Conservation (phyloP, 1,139 yeast genomes). For the Nakaseomyces nivariensis region DNA sequence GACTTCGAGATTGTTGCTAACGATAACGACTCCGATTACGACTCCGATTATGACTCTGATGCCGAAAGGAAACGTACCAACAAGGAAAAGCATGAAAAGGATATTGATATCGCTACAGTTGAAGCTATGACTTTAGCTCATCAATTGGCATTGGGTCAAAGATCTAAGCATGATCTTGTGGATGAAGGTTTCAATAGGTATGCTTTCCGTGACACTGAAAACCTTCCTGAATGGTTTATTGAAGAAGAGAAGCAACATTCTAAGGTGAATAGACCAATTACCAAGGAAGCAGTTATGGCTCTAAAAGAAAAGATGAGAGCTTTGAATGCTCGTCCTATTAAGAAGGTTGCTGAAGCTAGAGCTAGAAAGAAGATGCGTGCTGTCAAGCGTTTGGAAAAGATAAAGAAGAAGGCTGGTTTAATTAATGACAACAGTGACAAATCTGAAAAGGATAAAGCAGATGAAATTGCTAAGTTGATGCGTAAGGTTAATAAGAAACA, state of each 20-base stretch:
- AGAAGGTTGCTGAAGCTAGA: conserved; percentile 94
- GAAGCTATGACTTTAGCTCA: conserved; percentile 98
- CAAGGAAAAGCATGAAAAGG: conserved; percentile 44
- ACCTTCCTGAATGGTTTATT: conserved; percentile 89
- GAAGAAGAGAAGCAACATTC: conserved; percentile 87
- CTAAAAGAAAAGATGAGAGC: conserved; percentile 82
- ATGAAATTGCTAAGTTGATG: conserved; percentile 81
- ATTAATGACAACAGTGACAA: conserved; percentile 82
- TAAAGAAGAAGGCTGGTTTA: conserved; percentile 87
- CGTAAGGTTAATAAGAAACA: conserved; percentile 70
- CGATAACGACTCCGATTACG: conserved; percentile 31
- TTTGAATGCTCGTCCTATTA: conserved; percentile 92
- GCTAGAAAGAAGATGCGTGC: conserved; percentile 97
- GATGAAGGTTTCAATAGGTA: conserved; percentile 90
- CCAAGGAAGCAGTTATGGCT: conserved; percentile 94
- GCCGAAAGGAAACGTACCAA: conserved; percentile 37
- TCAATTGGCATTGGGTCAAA: conserved; percentile 84
- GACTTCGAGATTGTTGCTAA: conserved; percentile 50
- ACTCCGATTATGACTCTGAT: conserved; percentile 40
- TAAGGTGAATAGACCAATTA: conserved; percentile 79
- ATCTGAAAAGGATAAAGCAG: conserved; percentile 89
- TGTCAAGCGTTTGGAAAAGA: conserved; percentile 71
- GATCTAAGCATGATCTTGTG: conserved; percentile 67
- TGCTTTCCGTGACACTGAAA: conserved; percentile 83
- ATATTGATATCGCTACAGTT: conserved; percentile 78